Conservation (phyloP, 2,329 filamentous ascomycete genomes). For the Chaetomiaceae sp. region DNA sequence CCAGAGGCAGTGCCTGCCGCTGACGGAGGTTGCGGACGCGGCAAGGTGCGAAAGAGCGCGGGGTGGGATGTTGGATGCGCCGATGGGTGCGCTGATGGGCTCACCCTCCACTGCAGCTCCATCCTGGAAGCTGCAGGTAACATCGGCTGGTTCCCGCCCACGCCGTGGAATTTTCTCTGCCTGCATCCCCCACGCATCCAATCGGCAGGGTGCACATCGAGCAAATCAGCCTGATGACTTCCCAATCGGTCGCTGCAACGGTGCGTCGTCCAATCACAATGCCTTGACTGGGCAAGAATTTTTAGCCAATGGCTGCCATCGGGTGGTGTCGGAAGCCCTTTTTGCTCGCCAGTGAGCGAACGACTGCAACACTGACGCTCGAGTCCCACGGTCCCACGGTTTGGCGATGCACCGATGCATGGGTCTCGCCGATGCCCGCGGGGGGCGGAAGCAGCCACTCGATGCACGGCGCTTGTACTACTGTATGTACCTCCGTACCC, state of each 20-base stretch:
- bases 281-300: neutral
- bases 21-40: too few relatives aligned
- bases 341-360: constrained; percentile 1
- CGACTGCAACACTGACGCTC: neutral
- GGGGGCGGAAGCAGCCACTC: neutral
- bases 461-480: too few relatives aligned
- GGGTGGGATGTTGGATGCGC: constrained; percentile 15
- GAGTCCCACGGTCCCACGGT: neutral
- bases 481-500: neutral
- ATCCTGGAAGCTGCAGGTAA: too few relatives aligned
- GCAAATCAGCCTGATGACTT: constrained; percentile 1
- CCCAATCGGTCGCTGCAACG: constrained; percentile 20
- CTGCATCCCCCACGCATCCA: constrained; percentile 10
- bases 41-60: neutral
- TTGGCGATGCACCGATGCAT: neutral
- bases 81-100: constrained; percentile 9
- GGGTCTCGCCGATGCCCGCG: neutral
- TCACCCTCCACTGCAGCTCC: constrained; percentile 6
- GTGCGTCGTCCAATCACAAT: constrained; percentile 13
- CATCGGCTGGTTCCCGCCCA: too few relatives aligned
- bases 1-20: too few relatives aligned
- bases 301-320: constrained; percentile 15
- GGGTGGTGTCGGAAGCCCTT: constrained; percentile 7
- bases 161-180: neutral
- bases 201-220: too few relatives aligned